These are phyloP conservation scores for Globisporangium middletonii DNA, from an alignment of 352 stramenopile genomes.

Conservation along the genomic window DNA sequence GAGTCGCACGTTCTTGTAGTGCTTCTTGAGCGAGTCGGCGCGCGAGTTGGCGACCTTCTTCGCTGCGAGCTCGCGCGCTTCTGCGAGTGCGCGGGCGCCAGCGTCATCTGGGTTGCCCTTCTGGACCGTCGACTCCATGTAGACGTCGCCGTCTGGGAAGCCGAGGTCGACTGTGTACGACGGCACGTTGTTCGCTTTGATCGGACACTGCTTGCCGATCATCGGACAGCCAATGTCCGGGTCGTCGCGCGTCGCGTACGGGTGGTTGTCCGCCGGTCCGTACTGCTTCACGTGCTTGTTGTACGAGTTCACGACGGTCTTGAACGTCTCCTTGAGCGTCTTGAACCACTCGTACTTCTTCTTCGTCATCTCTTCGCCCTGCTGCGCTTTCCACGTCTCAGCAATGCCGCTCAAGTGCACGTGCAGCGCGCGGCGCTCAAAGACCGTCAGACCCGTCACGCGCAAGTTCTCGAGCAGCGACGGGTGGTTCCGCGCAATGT, in stretches of 20 bases:
- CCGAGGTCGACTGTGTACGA: slow-evolving; percentile 78
- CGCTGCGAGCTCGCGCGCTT: slow-evolving; percentile 54
- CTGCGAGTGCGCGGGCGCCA: slow-evolving; percentile 50
- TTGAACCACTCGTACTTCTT: slow-evolving; percentile 92
- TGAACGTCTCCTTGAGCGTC: slow-evolving; percentile 90
- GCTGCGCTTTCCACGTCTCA: slow-evolving; percentile 82
- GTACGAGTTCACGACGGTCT: slow-evolving; percentile 88
- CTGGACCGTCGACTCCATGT: slow-evolving; percentile 63
- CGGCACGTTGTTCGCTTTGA: slow-evolving; percentile 78
- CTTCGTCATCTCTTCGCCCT: slow-evolving; percentile 90
- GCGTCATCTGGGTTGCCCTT: slow-evolving; percentile 71
- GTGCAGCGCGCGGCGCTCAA: slow-evolving; percentile 85
- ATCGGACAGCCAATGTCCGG: slow-evolving; percentile 79
- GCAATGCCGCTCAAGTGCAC: slow-evolving; percentile 83
- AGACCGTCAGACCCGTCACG: slow-evolving; percentile 88
- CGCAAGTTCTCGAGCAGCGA: slow-evolving; percentile 88
- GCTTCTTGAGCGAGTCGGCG: slow-evolving; percentile 75
- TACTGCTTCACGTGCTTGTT: slow-evolving; percentile 90
- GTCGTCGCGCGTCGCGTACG: slow-evolving; percentile 80
- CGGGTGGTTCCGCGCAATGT: slow-evolving; percentile 87
- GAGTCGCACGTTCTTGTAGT: slow-evolving; percentile 82
- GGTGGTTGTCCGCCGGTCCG: slow-evolving; percentile 83
- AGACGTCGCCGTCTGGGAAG: slow-evolving; percentile 74
- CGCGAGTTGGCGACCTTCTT: slow-evolving; percentile 74
- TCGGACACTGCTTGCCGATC: slow-evolving; percentile 89